phyloP scores from a whole-genome alignment of 2,329 filamentous ascomycete genomes.

The Cladophialophora exuberans region DNA sequence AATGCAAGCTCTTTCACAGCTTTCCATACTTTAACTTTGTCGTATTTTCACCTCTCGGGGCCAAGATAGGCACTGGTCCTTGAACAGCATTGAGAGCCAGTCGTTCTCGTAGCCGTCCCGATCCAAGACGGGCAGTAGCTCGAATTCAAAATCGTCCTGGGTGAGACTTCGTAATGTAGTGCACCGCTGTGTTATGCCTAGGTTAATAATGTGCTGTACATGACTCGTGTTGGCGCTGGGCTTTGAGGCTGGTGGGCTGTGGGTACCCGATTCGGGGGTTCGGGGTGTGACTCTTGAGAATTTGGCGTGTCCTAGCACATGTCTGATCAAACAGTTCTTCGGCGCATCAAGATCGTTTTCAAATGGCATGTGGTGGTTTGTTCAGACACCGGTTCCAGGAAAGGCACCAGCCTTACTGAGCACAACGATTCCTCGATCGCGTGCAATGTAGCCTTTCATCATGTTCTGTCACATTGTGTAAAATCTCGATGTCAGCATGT shows the following conservation, averaged over 20 bases:
- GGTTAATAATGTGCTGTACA: too few species aligned
- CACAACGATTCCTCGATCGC: slow-evolving; percentile 86
- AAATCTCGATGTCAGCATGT: slow-evolving; percentile 15
- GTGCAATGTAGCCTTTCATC: slow-evolving; percentile 98
- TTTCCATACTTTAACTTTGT: background rate
- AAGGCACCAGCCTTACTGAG: slow-evolving; percentile 89
- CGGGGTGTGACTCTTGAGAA: too few species aligned
- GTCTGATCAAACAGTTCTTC: too few species aligned
- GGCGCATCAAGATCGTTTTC: too few species aligned
- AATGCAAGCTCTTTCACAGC: background rate
- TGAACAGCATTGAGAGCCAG: slow-evolving; percentile 12
- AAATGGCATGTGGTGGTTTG: background rate
- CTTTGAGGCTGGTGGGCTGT: too few species aligned
- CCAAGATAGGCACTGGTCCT: background rate
- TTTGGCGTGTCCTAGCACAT: too few species aligned
- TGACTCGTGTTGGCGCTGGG: too few species aligned
- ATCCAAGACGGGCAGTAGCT: too few species aligned
- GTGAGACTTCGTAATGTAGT: too few species aligned
- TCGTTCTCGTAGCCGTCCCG: slow-evolving; percentile 6
- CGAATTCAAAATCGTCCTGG: too few species aligned
- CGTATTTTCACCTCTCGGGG: background rate
- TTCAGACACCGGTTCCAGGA: slow-evolving; percentile 76
- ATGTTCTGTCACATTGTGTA: slow-evolving; percentile 63
- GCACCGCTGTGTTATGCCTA: too few species aligned
- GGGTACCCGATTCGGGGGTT: too few species aligned